These are phyloP conservation scores for Colletotrichum falcatum DNA, from an alignment of 2,329 filamentous ascomycete genomes.

Conservation along the genomic window DNA sequence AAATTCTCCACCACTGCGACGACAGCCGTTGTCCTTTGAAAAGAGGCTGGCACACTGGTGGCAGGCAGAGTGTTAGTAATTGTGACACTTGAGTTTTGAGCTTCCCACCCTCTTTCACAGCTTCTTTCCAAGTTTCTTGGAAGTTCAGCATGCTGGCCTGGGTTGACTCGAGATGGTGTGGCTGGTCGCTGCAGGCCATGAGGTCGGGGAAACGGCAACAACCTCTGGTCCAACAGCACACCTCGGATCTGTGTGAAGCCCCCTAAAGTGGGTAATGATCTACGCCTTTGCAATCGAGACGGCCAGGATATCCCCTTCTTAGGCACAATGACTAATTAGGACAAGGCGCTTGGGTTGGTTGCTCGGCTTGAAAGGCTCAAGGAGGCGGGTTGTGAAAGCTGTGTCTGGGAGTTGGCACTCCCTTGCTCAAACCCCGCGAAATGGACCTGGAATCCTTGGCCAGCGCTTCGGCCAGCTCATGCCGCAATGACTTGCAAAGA, in stretches of 20 bases:
- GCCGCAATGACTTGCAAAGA: neutral
- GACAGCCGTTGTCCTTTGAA: constrained; percentile 7
- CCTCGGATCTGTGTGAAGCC: neutral
- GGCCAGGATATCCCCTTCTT: constrained; percentile 8
- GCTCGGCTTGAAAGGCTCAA: constrained; percentile 2
- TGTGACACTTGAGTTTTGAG: neutral
- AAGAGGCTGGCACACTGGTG: neutral
- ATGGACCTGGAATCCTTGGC: constrained; percentile 18
- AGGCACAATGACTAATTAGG: neutral
- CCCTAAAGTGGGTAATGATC: constrained; percentile 21
- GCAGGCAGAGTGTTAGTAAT: neutral
- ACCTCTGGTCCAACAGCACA: neutral
- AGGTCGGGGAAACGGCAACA: constrained; percentile 11
- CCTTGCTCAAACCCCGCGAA: neutral
- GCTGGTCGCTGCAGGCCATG: constrained; percentile 8
- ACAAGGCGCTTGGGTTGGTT: neutral
- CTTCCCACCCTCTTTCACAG: neutral
- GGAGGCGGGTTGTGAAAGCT: neutral
- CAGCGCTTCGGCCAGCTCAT: neutral
- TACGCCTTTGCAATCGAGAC: constrained; percentile 16
- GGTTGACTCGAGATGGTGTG: constrained; percentile 25
- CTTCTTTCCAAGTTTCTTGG: neutral
- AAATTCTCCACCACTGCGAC: constrained; percentile 17
- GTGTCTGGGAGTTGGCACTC: neutral
- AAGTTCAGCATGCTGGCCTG: constrained; percentile 3